phyloP scores from a whole-genome alignment of 768 basidiomycete species.

The Tulasnella sp. region DNA sequence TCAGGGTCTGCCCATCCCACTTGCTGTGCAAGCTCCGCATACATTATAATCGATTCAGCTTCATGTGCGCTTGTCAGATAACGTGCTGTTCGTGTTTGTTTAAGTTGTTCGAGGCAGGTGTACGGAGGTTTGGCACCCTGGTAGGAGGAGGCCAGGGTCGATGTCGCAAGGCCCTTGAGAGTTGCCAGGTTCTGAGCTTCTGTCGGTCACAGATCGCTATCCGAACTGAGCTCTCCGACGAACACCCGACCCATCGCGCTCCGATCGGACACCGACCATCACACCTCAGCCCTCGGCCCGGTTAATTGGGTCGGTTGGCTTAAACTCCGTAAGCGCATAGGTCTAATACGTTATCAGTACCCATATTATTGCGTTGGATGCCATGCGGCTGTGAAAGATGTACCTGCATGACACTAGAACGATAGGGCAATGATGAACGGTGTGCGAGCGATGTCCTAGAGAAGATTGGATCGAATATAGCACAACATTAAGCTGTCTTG shows the following conservation, averaged over 20 bases:
- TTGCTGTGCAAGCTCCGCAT: too few relatives aligned
- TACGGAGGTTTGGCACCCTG: not conserved
- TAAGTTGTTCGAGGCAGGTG: too few relatives aligned
- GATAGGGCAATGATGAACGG: too few relatives aligned
- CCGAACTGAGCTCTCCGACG: constrained; percentile 13
- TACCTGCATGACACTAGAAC: not conserved
- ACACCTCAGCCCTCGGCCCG: not conserved
- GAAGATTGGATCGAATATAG: not conserved
- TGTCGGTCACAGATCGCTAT: too few relatives aligned
- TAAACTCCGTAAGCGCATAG: not conserved
- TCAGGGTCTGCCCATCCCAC: too few relatives aligned
- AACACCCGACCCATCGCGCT: constrained; percentile 14
- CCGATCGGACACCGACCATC: not conserved
- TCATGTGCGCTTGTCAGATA: too few relatives aligned
- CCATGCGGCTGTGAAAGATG: not conserved
- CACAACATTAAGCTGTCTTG: not conserved
- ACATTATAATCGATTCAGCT: too few relatives aligned
- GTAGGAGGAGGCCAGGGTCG: too few relatives aligned
- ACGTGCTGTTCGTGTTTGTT: too few relatives aligned
- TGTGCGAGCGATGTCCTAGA: not conserved
- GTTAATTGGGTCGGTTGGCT: not conserved
- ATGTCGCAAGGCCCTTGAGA: too few relatives aligned
- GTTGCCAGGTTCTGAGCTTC: not conserved
- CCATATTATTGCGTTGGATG: too few relatives aligned
- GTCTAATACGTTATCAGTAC: too few relatives aligned